phyloP scores from a whole-genome alignment of 306 rosid species.

The Prunus fruticosa region DNA sequence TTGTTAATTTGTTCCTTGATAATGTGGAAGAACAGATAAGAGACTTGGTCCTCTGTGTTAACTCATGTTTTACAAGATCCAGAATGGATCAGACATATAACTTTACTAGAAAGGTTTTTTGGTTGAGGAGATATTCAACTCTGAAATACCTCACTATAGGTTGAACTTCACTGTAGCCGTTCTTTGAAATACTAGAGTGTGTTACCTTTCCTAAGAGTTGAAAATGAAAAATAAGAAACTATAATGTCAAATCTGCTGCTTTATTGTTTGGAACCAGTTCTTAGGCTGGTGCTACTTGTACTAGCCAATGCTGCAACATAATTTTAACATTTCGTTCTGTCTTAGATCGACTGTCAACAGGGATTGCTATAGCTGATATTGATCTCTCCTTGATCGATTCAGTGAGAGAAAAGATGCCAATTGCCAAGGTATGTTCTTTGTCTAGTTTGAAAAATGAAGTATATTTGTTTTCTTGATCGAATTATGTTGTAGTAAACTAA shows the following conservation, averaged over 20 bases:
- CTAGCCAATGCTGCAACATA: constrained; percentile 1
- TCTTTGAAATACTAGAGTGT: background rate
- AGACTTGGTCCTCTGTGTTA: background rate
- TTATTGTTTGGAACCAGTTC: constrained; percentile 3
- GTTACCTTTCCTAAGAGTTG: background rate
- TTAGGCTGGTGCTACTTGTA: background rate
- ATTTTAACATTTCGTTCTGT: constrained; percentile 15
- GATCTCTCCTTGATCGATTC: constrained; percentile 72
- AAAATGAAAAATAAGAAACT: no score
- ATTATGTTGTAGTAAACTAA: background rate
- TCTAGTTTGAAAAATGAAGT: background rate
- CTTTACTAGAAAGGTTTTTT: background rate
- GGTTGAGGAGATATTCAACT: background rate
- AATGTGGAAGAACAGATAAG: background rate
- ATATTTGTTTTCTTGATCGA: background rate
- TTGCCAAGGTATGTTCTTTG: constrained; percentile 53
- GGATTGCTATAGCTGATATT: constrained; percentile 78
- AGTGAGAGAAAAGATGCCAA: constrained; percentile 83
- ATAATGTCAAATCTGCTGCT: background rate
- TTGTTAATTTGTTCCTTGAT: background rate
- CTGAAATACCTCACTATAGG: background rate
- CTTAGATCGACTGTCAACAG: constrained; percentile 79
- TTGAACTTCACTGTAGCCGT: background rate
- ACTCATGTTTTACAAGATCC: background rate
- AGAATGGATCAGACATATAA: background rate